Conservation (phyloP, 495 filamentous ascomycete species). For the Emericellopsis terricola region DNA sequence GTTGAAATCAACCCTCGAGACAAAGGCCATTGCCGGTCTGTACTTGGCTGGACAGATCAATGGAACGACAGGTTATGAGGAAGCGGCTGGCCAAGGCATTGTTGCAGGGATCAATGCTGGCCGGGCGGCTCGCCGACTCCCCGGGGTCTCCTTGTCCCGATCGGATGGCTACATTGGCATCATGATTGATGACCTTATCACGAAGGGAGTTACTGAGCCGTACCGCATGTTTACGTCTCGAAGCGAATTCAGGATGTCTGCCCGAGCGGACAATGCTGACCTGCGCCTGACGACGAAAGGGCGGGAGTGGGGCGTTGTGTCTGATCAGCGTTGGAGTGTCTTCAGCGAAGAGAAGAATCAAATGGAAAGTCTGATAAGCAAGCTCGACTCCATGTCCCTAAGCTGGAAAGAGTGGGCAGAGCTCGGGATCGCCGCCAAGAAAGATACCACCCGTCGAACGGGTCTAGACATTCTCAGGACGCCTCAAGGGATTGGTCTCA, state of each 20-base stretch:
- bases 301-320: slow-evolving; percentile 56
- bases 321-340: slow-evolving; percentile 55
- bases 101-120: slow-evolving; percentile 90
- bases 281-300: slow-evolving; percentile 67
- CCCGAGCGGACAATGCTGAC: slow-evolving; percentile 88
- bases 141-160: slow-evolving; percentile 49
- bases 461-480: slow-evolving; percentile 65
- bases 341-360: slow-evolving; percentile 44
- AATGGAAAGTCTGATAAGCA: slow-evolving; percentile 41
- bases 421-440: slow-evolving; percentile 46
- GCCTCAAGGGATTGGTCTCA: slow-evolving; percentile 11
- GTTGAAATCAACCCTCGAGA: slow-evolving; percentile 74
- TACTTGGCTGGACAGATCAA: slow-evolving; percentile 97
- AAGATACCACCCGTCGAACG: slow-evolving; percentile 38
- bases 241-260: slow-evolving; percentile 84
- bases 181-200: slow-evolving; percentile 97
- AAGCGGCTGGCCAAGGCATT: slow-evolving; percentile 86
- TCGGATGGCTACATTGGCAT: slow-evolving; percentile 92
- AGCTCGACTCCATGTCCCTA: slow-evolving; percentile 36
- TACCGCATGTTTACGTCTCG: slow-evolving; percentile 98
- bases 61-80: slow-evolving; percentile 95
- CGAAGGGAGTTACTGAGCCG: slow-evolving; percentile 90
- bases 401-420: slow-evolving; percentile 45
- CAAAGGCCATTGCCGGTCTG: slow-evolving; percentile 75
- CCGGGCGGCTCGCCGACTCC: slow-evolving; percentile 46